Conservation (phyloP, 1,284 basidiomycete species). For the Moesziomyces globuligerus region DNA sequence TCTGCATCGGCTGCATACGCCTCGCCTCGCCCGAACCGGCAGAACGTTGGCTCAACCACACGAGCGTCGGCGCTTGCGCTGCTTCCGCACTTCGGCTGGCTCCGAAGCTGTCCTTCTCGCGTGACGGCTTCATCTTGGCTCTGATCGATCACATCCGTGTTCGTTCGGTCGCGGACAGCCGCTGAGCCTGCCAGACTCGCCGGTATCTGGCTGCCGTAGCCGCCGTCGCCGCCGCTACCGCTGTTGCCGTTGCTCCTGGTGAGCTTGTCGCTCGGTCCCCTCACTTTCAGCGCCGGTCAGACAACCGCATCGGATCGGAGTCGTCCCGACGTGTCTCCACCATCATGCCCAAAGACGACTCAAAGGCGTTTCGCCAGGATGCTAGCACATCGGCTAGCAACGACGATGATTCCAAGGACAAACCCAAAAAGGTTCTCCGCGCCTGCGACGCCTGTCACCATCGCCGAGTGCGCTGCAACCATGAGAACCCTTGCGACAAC, state of each 20-base stretch:
- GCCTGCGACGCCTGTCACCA: conserved; percentile 51
- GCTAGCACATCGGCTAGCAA: conserved; percentile 12
- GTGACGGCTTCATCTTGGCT: neutral
- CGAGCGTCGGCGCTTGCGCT: neutral
- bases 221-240: neutral
- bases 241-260: too few species aligned
- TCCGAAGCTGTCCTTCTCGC: neutral
- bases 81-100: neutral
- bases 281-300: too few species aligned
- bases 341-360: conserved; percentile 43
- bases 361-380: conserved; percentile 19
- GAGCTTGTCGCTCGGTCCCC: too few species aligned
- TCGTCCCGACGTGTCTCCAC: neutral
- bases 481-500: conserved; percentile 57
- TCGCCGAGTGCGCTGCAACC: conserved; percentile 54
- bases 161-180: neutral
- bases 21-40: neutral
- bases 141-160: neutral
- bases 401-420: conserved; percentile 33
- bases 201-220: neutral
- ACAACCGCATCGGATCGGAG: too few species aligned
- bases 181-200: neutral
- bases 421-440: conserved; percentile 46
- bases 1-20: neutral
- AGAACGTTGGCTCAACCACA: neutral